These are phyloP conservation scores for Sporothrix schenckii DNA, from an alignment of 2,329 filamentous ascomycete genomes.

Conservation along the genomic window DNA sequence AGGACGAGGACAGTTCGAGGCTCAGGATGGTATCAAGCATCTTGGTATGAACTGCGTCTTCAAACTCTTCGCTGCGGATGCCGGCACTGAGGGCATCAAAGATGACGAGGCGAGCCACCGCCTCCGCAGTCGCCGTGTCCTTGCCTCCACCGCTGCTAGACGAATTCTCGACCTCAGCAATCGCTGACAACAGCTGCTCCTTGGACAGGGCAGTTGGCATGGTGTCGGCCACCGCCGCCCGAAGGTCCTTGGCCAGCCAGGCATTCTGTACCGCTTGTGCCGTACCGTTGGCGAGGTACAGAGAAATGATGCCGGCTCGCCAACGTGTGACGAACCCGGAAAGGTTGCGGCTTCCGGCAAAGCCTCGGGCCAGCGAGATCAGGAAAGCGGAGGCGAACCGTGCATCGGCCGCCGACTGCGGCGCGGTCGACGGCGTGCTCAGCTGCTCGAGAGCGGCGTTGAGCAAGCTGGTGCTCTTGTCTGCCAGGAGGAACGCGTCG, in stretches of 20 bases:
- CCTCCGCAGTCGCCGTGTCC: neutral
- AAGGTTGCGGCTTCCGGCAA: constrained; percentile 50
- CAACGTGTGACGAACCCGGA: constrained; percentile 53
- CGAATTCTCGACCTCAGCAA: constrained; percentile 49
- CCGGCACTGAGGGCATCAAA: constrained; percentile 50
- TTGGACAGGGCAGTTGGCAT: constrained; percentile 51
- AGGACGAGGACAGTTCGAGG: constrained; percentile 17
- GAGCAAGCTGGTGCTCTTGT: constrained; percentile 48
- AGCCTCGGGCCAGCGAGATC: constrained; percentile 50
- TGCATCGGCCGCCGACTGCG: constrained; percentile 34
- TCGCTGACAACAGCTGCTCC: constrained; percentile 49
- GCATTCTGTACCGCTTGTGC: constrained; percentile 31
- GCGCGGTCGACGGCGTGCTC: constrained; percentile 35
- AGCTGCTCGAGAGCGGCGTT: constrained; percentile 46
- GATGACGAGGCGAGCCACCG: constrained; percentile 47
- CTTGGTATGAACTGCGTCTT: constrained; percentile 48
- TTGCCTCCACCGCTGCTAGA: constrained; percentile 31
- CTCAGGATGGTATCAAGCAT: constrained; percentile 45
- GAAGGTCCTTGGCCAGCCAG: constrained; percentile 41
- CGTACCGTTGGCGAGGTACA: constrained; percentile 35
- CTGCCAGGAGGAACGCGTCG: constrained; percentile 50
- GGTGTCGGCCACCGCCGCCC: constrained; percentile 37
- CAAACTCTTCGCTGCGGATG: constrained; percentile 48
- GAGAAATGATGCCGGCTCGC: constrained; percentile 45
- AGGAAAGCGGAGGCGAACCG: constrained; percentile 43